Percentiles rank a stretch among this genome's conserved stretches.
Conservation (phyloP, 345 rosid genomes). For the Kernera saxatilis region DNA sequence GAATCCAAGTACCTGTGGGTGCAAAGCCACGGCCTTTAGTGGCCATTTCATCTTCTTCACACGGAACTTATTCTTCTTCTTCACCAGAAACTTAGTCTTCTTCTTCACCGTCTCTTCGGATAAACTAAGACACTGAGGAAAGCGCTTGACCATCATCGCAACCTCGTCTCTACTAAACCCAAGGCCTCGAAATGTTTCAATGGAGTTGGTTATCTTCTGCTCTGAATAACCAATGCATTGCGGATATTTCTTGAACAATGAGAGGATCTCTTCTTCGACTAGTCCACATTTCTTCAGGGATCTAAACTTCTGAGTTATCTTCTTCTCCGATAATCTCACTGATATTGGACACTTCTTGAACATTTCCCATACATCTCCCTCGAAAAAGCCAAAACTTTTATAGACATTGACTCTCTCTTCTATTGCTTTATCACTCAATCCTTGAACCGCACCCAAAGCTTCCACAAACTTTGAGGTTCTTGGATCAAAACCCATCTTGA, state of each 20-base stretch:
- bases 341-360: neutral
- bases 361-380: neutral
- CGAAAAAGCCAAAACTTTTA: neutral
- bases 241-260: neutral
- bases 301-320: neutral
- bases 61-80: neutral
- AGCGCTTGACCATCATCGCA: neutral
- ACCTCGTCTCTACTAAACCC: slow-evolving; percentile 21
- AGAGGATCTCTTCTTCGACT: neutral
- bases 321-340: neutral
- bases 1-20: neutral
- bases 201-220: neutral
- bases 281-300: neutral
- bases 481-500: too few relatives aligned
- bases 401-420: neutral
- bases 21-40: neutral
- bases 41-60: slow-evolving; percentile 17
- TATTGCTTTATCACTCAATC: neutral
- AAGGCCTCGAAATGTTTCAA: slow-evolving; percentile 17
- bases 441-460: neutral
- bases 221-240: neutral
- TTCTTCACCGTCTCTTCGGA: neutral
- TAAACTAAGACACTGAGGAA: neutral
- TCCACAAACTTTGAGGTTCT: neutral
- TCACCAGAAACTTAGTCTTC: slow-evolving; percentile 27